A percentile compares a stretch with the other conserved stretches of the same genome.
phyloP scores from a whole-genome alignment of 768 basidiomycete genomes.

The Lactarius tabidus region DNA sequence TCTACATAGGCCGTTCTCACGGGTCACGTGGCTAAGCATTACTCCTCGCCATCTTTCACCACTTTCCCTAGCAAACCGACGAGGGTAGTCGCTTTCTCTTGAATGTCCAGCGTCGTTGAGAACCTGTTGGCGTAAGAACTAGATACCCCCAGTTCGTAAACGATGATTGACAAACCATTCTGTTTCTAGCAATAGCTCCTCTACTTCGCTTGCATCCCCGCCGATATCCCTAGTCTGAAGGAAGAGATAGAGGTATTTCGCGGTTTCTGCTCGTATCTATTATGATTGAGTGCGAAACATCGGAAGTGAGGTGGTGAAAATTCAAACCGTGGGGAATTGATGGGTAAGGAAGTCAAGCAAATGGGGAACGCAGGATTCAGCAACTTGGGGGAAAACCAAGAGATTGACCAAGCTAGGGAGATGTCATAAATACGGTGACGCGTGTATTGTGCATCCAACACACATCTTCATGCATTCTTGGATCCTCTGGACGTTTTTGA shows the following conservation, averaged over 20 bases:
- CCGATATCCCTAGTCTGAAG: constrained; percentile 68
- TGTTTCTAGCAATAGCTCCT: constrained; percentile 72
- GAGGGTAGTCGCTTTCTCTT: constrained; percentile 22
- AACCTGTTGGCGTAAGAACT: constrained; percentile 8
- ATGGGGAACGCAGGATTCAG: constrained; percentile 40
- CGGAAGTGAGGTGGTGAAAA: constrained; percentile 20
- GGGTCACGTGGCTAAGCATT: not conserved
- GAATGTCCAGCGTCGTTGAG: constrained; percentile 12
- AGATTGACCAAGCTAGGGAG: constrained; percentile 58
- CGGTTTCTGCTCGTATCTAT: constrained; percentile 75
- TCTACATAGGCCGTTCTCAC: constrained; percentile 11
- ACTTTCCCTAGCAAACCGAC: constrained; percentile 7
- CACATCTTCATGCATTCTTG: constrained; percentile 83
- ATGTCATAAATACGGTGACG: not conserved
- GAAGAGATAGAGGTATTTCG: constrained; percentile 77
- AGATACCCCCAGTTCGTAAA: not conserved
- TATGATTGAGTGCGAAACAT: constrained; percentile 17
- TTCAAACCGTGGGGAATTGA: constrained; percentile 72
- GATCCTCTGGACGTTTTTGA: constrained; percentile 84
- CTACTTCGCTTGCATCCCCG: constrained; percentile 59
- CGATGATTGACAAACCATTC: constrained; percentile 56
- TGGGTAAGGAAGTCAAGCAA: constrained; percentile 69
- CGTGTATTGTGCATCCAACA: constrained; percentile 27
- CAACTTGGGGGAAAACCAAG: constrained; percentile 48
- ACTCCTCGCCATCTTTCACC: not conserved